Evolutionary conservation across 2,329 filamentous ascomycete species (phyloP), one percentile per base, ranked within the genome.

Genomic region (Madurella mycetomatis): DNA sequence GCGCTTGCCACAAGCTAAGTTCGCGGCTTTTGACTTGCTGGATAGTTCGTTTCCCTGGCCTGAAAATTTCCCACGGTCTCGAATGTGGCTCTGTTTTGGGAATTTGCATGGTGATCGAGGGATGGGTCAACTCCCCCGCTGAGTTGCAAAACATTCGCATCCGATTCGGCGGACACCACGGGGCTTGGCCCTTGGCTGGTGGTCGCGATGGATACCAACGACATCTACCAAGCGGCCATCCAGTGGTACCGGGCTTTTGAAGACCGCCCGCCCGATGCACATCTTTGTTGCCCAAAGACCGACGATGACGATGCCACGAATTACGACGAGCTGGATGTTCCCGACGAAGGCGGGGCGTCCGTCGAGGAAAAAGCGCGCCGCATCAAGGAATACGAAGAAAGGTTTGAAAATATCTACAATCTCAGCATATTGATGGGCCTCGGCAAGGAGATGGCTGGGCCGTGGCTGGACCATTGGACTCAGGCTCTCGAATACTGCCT

Each of bases 371-470:
- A 83, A 65, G 66, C 73, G 47, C 64, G 72, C 41, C 73, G 80
- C 8, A 80, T 88, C 17, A 65, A 77, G 48, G 76, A 84, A 53
- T 80, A 78, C 13, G 74, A 78, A 34, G 66, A 70, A 9, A 78
- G 87, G 32, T 75, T 84, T 56, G 75, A 85, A 57, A 76, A 82
- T 32, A 84, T 85, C 48, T 83, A 88, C 59, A 83, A 81, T 65
- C 87, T 83, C 55, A 84, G 85, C 58, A 75, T 88, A 41, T 80
- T 91, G 13, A 76, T 90, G 52, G 87, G 85, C 16, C 83, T 88
- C 57, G 80, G 80, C 81, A 2, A 80, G 81, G 30, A 75, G 78
- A 55, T 79, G 84, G 71, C 75, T 83, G 47, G 73, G 76, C 15
- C 30, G 74, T 80, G 86, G 70, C 75, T 85, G 41, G 73, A 77